Evolutionary conservation across 1,284 basidiomycete genomes (phyloP), one percentile per base, ranked within the genome.

Genomic region (Ceratobasidium sp.): DNA sequence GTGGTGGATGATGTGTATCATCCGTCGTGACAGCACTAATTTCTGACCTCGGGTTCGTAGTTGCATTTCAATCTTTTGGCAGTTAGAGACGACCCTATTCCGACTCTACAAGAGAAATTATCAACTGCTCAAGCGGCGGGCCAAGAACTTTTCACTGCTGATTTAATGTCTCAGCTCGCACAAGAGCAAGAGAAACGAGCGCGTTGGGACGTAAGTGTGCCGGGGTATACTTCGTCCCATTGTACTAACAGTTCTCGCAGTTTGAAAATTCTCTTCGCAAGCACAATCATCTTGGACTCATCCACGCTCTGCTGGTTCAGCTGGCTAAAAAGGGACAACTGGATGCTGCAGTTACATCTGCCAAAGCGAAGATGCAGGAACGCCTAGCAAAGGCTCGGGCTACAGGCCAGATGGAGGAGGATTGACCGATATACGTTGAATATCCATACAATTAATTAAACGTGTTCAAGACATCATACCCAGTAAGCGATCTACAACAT

Each of bases 31-130:
- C 12, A n/a, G n/a, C n/a, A n/a, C n/a, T n/a, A n/a, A n/a, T 31
- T 15, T 45, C 64, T 70, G 49, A 34, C 10, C 25, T 0, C 22
- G 6, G 25, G n/a, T n/a, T n/a, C 15, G 69, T 70, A 94, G 92
- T 82, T 96, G 71, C 92, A 95, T 78, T 97, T 97, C 82, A 95
- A 91, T 78, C 85, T 97, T 42, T 86, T 96, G 55, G 92, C 92
- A 5, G 81, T 97, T 45, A 87, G 90, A 70, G 87, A 91, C 65
- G 92, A 93, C 75, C 90, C 91, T 20, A 75, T 94, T 20, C 90
- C 91, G 20, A 76, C 78, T 6, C 82, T 95, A 29, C 83, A 88
- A 76, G 77, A 80, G 27, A 85, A 88, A 70, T 77, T 94, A 29
- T 78, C 81, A 60, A 72, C 79, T 76, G 73, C 87, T 81, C 77